A percentile compares a stretch with the other conserved stretches of the same genome.
Conservation (phyloP, 2,329 filamentous ascomycete genomes). For the Aureobasidium sp. region DNA sequence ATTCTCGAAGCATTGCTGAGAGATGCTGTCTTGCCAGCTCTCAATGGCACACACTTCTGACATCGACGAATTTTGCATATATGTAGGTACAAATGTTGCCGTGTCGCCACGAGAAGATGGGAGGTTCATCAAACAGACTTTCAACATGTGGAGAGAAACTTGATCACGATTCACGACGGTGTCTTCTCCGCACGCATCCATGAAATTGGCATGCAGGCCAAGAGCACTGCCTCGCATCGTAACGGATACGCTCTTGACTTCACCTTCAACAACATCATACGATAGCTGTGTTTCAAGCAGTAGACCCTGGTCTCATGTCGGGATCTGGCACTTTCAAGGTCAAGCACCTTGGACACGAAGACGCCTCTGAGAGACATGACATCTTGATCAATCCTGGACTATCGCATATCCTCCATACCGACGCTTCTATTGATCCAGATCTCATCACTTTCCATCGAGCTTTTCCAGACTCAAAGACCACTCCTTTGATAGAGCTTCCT, state of each 20-base stretch:
- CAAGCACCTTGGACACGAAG: background rate
- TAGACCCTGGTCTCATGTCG: background rate
- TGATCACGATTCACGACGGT: background rate
- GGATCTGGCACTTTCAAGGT: background rate
- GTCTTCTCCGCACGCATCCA: background rate
- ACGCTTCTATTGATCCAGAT: background rate
- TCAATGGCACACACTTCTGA: background rate
- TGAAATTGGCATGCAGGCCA: background rate
- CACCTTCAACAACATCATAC: background rate
- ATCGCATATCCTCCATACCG: too few species aligned
- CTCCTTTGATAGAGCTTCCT: slow-evolving; percentile 47
- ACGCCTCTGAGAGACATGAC: background rate
- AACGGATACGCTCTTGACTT: background rate
- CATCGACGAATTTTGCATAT: background rate
- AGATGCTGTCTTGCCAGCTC: background rate
- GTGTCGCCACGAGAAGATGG: background rate
- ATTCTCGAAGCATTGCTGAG: background rate
- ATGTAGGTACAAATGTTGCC: background rate
- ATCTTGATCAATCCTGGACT: background rate
- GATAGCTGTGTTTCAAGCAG: background rate
- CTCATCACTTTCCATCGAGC: background rate
- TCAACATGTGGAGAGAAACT: background rate
- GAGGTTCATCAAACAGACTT: background rate
- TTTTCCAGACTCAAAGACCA: slow-evolving; percentile 51
- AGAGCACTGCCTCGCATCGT: slow-evolving; percentile 4